Evolutionary conservation across 257 asterid species (phyloP), one percentile per base, ranked within the genome.

Genomic region (Ilex aquifolium): DNA sequence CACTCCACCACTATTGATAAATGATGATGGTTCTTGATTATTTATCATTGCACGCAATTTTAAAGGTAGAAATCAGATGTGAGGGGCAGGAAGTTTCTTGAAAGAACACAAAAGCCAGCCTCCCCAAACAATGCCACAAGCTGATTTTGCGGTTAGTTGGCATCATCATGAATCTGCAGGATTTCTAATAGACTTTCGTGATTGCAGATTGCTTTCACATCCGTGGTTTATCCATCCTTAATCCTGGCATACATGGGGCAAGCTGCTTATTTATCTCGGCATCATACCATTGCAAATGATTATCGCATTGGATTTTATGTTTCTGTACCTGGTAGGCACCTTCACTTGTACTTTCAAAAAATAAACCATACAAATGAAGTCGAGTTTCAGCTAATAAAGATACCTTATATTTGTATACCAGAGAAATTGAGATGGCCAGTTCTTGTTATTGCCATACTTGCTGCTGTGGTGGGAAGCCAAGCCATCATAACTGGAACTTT

Each of bases 391-490:
- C 52, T 46, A 11, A 46, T 12, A 11, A 46, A 11, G 11, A 46
- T 46, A 12, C 27, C n/a, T 46, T 49, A 21, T 31, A 44, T 14
- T 48, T 50, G 39, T 44, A 42, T 57, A 48, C 10, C 71, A 77
- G 82, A 73, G 65, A 82, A 58, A 30, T 60, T 91, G 63, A 72
- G 95, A 74, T 86, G 95, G 98, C 98, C 98, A 4, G 91, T 91
- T 62, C 73, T 91, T 66, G 96, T 84, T 77, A 86, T 88, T 53
- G 98, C 98, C 55, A 81, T 91, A 44, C 83, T 91, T 77, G 98
- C 98, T 40, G 96, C 98, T 10, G 95, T 88, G 7, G 98, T 91
- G 4, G 98, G 98, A 68, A 91, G 98, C 80, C 97, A 91, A 73
- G 96, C 97, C 59, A 82, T 91, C 58, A 91, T 91, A 59, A 91